Percentiles rank a stretch among this genome's conserved stretches.
Evolutionary conservation across 106 monocot species (phyloP).

Genomic region (Allium sativum): DNA sequence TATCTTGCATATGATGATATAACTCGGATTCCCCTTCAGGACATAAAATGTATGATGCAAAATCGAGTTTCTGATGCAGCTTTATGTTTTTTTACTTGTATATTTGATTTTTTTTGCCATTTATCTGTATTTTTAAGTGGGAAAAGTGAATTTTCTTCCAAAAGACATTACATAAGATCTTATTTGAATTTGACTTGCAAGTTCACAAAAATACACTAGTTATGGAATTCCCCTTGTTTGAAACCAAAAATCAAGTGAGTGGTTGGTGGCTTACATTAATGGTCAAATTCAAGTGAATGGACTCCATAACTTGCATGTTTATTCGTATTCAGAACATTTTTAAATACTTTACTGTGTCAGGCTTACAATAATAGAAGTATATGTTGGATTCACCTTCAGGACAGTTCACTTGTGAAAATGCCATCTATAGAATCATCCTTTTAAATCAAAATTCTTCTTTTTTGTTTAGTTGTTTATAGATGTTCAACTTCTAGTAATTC

Average conservation of each 20-base stretch:
- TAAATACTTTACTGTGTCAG: not conserved
- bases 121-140: not conserved
- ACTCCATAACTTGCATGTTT: too few relatives aligned
- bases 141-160: not conserved
- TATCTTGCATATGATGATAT: conserved; percentile 56
- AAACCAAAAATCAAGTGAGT: too few relatives aligned
- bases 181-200: not conserved
- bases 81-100: not conserved
- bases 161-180: not conserved
- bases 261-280: too few relatives aligned
- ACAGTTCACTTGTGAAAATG: not conserved
- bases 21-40: conserved; percentile 98
- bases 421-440: too few relatives aligned
- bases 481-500: not conserved
- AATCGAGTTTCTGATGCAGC: conserved; percentile 66
- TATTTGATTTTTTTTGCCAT: not conserved
- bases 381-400: conserved; percentile 11
- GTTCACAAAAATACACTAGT: not conserved
- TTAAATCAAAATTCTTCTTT: not conserved
- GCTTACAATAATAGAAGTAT: conserved; percentile 3
- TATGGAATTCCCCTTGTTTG: not conserved
- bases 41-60: conserved; percentile 82
- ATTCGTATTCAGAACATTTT: too few relatives aligned
- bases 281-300: too few relatives aligned
- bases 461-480: not conserved